phyloP scores from a whole-genome alignment of 805 yeast genomes.

The Ogataea nitratoaversa region DNA sequence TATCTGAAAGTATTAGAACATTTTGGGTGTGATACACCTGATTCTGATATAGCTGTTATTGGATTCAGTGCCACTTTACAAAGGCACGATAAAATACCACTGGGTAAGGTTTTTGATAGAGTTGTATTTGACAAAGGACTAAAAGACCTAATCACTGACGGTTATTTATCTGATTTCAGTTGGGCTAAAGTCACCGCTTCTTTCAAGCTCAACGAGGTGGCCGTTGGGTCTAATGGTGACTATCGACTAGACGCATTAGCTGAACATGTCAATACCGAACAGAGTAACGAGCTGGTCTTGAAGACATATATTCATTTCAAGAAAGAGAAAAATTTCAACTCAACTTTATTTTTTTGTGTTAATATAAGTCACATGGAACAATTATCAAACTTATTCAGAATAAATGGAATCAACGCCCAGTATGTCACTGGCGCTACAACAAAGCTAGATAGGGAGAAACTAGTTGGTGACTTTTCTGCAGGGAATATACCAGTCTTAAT shows the following conservation, averaged over 20 bases:
- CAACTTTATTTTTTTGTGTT: constrained; percentile 76
- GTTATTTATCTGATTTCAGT: constrained; percentile 66
- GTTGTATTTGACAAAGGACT: constrained; percentile 68
- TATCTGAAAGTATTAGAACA: constrained; percentile 56
- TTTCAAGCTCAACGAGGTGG: constrained; percentile 23
- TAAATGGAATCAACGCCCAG: constrained; percentile 63
- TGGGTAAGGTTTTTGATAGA: constrained; percentile 62
- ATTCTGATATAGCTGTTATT: constrained; percentile 50
- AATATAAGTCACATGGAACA: constrained; percentile 62
- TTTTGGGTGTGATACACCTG: constrained; percentile 44
- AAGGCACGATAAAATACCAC: constrained; percentile 63
- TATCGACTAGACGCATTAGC: constrained; percentile 51
- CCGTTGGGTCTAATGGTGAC: constrained; percentile 39
- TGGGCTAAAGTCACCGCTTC: constrained; percentile 54
- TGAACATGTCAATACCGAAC: constrained; percentile 47
- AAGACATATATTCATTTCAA: constrained; percentile 46
- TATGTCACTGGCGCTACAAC: constrained; percentile 67
- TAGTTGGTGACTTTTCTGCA: constrained; percentile 53
- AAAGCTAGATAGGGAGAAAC: constrained; percentile 43
- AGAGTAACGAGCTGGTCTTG: constrained; percentile 52
- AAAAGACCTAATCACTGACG: constrained; percentile 59
- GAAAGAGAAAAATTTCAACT: constrained; percentile 39
- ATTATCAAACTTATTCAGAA: constrained; percentile 48
- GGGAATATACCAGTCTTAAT: constrained; percentile 70
- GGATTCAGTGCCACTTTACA: constrained; percentile 90